Evolutionary conservation across 768 basidiomycete species (phyloP).

Genomic region (Daedaleopsis sinensis): DNA sequence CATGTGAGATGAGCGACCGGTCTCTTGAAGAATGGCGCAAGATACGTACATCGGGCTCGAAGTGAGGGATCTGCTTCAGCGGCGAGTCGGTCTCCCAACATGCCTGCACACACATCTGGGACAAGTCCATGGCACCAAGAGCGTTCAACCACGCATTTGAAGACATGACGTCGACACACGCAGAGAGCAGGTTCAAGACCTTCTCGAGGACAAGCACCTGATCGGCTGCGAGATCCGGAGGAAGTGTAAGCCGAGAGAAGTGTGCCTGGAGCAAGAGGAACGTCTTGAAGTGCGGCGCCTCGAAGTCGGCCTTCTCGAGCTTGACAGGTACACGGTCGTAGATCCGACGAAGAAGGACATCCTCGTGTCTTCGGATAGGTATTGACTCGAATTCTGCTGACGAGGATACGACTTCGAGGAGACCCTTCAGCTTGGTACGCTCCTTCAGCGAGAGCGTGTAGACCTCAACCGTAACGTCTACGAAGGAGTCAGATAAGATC

Average conservation of each 20-base stretch:
- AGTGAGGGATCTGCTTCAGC: slow-evolving; percentile 94
- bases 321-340: slow-evolving; percentile 98
- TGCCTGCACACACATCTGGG: slow-evolving; percentile 98
- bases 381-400: slow-evolving; percentile 96
- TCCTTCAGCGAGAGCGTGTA: slow-evolving; percentile 95
- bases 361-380: slow-evolving; percentile 95
- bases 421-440: slow-evolving; percentile 93
- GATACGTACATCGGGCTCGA: slow-evolving; percentile 74
- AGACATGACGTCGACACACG: slow-evolving; percentile 98
- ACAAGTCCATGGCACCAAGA: slow-evolving; percentile 94
- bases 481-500: slow-evolving; percentile 17
- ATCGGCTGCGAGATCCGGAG: slow-evolving; percentile 92
- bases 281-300: slow-evolving; percentile 97
- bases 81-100: slow-evolving; percentile 98
- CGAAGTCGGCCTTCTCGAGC: slow-evolving; percentile 80
- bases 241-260: slow-evolving; percentile 90
- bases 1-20: not conserved
- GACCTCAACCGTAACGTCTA: slow-evolving; percentile 96
- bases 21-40: not conserved
- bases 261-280: slow-evolving; percentile 97
- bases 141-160: slow-evolving; percentile 96
- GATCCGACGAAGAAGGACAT: slow-evolving; percentile 78
- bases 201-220: slow-evolving; percentile 88
- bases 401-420: slow-evolving; percentile 95
- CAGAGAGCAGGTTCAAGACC: slow-evolving; percentile 87